phyloP scores from a whole-genome alignment of 2,329 filamentous ascomycete species.

The Lasiodiplodia gonubiensis region DNA sequence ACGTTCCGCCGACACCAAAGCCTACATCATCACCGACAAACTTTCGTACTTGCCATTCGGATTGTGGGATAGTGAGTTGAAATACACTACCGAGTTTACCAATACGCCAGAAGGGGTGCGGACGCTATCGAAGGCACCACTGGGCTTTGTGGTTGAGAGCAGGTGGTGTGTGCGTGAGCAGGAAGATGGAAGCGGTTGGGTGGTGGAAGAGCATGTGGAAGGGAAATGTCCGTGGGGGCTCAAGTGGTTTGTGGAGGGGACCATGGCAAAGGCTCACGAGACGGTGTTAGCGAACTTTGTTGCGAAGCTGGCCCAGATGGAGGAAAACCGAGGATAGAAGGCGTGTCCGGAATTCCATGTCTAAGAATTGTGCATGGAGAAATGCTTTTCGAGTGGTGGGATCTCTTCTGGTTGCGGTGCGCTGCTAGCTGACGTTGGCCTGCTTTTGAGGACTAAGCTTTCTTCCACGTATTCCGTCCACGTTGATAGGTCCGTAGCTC shows the following conservation, averaged over 20 bases:
- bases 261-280: constrained; percentile 11
- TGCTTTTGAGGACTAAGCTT: no score
- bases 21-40: constrained; percentile 12
- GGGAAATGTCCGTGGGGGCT: background rate
- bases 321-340: no score
- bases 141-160: background rate
- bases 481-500: no score
- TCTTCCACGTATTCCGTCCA: no score
- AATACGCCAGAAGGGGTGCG: background rate
- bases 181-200: background rate
- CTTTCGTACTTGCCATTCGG: background rate
- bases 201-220: constrained; percentile 2
- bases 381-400: no score
- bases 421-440: no score
- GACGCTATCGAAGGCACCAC: background rate
- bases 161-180: background rate
- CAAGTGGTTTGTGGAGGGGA: constrained; percentile 14
- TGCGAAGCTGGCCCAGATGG: background rate
- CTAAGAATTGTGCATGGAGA: no score
- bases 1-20: no score
- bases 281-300: background rate
- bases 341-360: no score
- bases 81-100: background rate
- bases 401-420: no score
- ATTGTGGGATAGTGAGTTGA: background rate